Evolutionary conservation across 2,329 filamentous ascomycete species (phyloP).

Genomic region (Diaporthe humulicola): DNA sequence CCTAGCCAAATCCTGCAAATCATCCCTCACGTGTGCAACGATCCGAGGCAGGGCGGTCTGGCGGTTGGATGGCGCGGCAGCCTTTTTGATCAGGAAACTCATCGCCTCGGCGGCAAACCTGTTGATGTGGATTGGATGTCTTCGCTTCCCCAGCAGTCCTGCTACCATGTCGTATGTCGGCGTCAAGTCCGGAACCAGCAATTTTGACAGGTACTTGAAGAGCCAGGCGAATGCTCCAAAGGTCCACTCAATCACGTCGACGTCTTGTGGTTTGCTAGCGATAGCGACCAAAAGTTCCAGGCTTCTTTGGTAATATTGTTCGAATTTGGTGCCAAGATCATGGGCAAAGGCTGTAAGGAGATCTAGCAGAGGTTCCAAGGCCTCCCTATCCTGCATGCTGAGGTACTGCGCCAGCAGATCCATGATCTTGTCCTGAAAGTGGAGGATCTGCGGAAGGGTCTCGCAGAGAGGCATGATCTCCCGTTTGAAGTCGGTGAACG

Average conservation of each 20-base stretch:
- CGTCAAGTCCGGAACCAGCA: conserved; percentile 86
- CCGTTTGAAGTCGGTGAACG: conserved; percentile 82
- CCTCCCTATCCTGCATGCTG: conserved; percentile 80
- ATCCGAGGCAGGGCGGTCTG: conserved; percentile 79
- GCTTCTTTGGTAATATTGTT: conserved; percentile 85
- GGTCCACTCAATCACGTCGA: conserved; percentile 97
- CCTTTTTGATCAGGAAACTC: conserved; percentile 93
- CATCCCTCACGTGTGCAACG: conserved; percentile 78
- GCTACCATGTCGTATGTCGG: conserved; percentile 88
- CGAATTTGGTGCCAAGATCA: conserved; percentile 88
- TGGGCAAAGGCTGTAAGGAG: conserved; percentile 96
- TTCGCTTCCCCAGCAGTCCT: conserved; percentile 84
- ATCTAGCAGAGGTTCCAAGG: conserved; percentile 87
- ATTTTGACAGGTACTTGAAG: conserved; percentile 94
- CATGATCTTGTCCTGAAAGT: conserved; percentile 91
- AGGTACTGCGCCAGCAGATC: conserved; percentile 82
- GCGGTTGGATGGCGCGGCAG: conserved; percentile 81
- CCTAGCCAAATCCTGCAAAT: conserved; percentile 65
- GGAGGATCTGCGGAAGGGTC: conserved; percentile 90
- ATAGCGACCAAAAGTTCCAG: conserved; percentile 83
- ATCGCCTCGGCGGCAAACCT: conserved; percentile 95
- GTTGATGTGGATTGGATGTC: conserved; percentile 87
- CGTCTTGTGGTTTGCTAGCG: conserved; percentile 81
- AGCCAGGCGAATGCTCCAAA: conserved; percentile 95
- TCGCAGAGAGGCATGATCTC: conserved; percentile 85